These are phyloP conservation scores for Groenewaldozyma sp. DNA, from an alignment of 1,139 yeast genomes.

Conservation along the genomic window DNA sequence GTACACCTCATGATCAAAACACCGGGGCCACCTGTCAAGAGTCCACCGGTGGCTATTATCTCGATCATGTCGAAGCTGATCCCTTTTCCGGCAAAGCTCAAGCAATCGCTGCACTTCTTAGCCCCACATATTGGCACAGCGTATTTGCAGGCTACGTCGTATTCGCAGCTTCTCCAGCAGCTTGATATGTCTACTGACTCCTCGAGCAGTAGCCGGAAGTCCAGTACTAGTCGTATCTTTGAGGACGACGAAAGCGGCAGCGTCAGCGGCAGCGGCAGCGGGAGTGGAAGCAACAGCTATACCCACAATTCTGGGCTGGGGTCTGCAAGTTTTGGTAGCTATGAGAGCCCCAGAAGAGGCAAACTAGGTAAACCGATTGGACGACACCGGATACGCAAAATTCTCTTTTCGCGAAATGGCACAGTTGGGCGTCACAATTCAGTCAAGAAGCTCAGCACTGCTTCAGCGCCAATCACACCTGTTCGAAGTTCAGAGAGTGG, in stretches of 20 bases:
- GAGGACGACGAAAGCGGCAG: not conserved
- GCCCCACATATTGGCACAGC: constrained; percentile 29
- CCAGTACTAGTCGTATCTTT: not conserved
- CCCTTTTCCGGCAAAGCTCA: constrained; percentile 26
- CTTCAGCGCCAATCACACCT: constrained; percentile 1
- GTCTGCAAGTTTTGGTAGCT: too few relatives aligned
- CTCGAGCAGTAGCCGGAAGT: not conserved
- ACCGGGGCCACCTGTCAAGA: constrained; percentile 10
- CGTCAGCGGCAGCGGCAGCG: not conserved
- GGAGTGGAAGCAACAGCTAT: too few relatives aligned
- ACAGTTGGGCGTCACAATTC: not conserved
- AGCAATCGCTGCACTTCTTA: constrained; percentile 19
- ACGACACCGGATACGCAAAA: constrained; percentile 14
- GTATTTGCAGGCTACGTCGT: constrained; percentile 25
- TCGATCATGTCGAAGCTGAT: constrained; percentile 27
- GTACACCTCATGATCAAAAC: constrained; percentile 26
- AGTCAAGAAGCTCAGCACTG: not conserved
- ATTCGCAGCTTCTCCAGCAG: constrained; percentile 21
- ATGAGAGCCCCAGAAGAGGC: constrained; percentile 3
- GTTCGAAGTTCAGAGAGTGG: too few relatives aligned
- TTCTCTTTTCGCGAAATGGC: constrained; percentile 12
- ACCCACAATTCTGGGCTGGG: not conserved
- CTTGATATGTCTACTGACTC: constrained; percentile 4
- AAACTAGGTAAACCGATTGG: constrained; percentile 9
- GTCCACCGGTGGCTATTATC: constrained; percentile 29